Conservation (phyloP, 495 filamentous ascomycete species). For the Neurospora pannonica region DNA sequence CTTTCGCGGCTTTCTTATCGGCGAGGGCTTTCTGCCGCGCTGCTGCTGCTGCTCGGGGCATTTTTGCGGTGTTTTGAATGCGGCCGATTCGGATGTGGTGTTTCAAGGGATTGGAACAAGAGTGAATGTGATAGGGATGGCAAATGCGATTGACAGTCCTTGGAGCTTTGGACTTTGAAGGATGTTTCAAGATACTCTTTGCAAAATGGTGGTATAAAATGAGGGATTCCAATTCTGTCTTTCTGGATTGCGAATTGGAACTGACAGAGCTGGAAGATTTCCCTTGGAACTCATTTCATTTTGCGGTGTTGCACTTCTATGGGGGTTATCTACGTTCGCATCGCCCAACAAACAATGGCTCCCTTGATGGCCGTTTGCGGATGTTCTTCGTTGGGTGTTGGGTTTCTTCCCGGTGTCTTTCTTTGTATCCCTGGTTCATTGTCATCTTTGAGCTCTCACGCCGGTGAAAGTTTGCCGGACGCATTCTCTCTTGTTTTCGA, state of each 20-base stretch:
- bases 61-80: not conserved
- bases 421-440: not conserved
- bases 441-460: not conserved
- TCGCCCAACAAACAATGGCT: not conserved
- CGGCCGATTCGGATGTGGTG: too few relatives aligned
- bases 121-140: not conserved
- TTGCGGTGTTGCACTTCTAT: not conserved
- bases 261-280: not conserved
- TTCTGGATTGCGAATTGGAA: not conserved
- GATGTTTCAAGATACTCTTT: not conserved
- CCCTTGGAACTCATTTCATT: not conserved
- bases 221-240: not conserved
- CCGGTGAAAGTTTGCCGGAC: not conserved
- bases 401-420: not conserved
- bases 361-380: not conserved
- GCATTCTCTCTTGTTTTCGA: not conserved
- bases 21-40: not conserved
- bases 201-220: not conserved
- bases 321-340: not conserved
- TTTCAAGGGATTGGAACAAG: not conserved
- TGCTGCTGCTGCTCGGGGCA: not conserved
- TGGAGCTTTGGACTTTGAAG: not conserved
- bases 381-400: not conserved
- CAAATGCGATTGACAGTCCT: not conserved
- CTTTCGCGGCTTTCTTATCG: not conserved